These are phyloP conservation scores for Eutrema heterophyllum DNA, from an alignment of 345 rosid genomes.

Conservation along the genomic window DNA sequence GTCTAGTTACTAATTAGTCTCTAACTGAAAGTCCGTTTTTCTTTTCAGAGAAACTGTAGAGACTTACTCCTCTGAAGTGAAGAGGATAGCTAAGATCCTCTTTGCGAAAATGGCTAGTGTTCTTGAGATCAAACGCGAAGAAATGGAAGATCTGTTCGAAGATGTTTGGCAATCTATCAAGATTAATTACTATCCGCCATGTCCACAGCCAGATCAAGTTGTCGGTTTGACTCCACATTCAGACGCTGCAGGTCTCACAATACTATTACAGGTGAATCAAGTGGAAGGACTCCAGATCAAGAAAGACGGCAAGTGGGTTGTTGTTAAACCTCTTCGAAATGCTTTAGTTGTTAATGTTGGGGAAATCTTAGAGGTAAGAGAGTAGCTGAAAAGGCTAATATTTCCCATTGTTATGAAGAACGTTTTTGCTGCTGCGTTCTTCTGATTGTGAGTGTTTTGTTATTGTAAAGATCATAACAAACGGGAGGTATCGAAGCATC, in stretches of 20 bases:
- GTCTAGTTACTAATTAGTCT: background rate
- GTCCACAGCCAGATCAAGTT: constrained; percentile 36
- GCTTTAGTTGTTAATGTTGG: constrained; percentile 49
- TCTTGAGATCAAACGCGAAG: constrained; percentile 23
- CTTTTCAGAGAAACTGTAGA: constrained; percentile 35
- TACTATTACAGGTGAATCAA: constrained; percentile 36
- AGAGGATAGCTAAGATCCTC: constrained; percentile 22
- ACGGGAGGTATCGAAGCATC: constrained; percentile 42
- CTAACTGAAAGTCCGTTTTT: background rate
- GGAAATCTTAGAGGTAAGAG: constrained; percentile 44
- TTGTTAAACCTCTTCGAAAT: constrained; percentile 33
- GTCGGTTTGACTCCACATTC: constrained; percentile 38
- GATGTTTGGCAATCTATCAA: constrained; percentile 36
- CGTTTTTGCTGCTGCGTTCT: background rate
- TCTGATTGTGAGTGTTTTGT: constrained; percentile 3
- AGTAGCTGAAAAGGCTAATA: background rate
- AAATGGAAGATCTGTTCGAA: constrained; percentile 30
- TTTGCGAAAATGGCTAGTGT: constrained; percentile 27
- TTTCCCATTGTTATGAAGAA: background rate
- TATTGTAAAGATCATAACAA: constrained; percentile 38
- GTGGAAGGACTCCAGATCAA: constrained; percentile 39
- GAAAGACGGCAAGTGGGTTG: constrained; percentile 36
- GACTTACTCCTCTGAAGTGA: constrained; percentile 24
- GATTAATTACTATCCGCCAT: constrained; percentile 39
- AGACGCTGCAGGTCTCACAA: constrained; percentile 36